These are phyloP conservation scores for Geotrichum citri-aurantii DNA, from an alignment of 1,139 yeast species.

Conservation along the genomic window DNA sequence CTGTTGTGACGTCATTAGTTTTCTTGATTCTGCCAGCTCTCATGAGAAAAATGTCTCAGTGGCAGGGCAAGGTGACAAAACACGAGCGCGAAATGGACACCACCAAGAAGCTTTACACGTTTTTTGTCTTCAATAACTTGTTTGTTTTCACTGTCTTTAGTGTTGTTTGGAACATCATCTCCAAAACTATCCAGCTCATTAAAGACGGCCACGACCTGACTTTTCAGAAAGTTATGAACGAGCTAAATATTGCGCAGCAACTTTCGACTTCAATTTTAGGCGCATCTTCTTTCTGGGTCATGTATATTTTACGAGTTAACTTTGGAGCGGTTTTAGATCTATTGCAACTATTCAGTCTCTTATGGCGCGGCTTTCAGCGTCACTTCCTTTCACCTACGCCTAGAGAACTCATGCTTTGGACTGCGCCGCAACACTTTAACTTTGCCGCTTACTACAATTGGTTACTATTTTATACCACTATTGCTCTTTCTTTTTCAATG, in stretches of 20 bases:
- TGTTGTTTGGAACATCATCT: constrained; percentile 38
- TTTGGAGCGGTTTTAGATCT: constrained; percentile 34
- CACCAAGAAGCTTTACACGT: constrained; percentile 35
- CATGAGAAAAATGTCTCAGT: constrained; percentile 36
- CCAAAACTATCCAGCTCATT: constrained; percentile 31
- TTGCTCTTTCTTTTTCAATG: constrained; percentile 38
- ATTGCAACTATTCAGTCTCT: constrained; percentile 32
- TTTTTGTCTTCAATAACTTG: constrained; percentile 39
- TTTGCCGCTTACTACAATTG: constrained; percentile 37
- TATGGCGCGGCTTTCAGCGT: constrained; percentile 30
- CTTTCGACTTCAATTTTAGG: constrained; percentile 37
- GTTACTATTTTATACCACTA: constrained; percentile 37
- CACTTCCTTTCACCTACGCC: constrained; percentile 36
- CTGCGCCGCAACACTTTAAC: constrained; percentile 37
- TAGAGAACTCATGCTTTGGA: constrained; percentile 34
- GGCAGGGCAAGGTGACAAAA: constrained; percentile 39
- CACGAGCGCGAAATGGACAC: constrained; percentile 38
- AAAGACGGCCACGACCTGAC: constrained; percentile 23
- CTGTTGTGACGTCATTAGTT: constrained; percentile 34
- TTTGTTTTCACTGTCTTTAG: constrained; percentile 38
- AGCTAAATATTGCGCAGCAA: constrained; percentile 32
- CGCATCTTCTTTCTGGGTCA: constrained; percentile 41
- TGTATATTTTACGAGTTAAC: constrained; percentile 37
- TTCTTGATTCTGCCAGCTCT: constrained; percentile 37
- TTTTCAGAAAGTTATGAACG: constrained; percentile 24